phyloP scores from a whole-genome alignment of 352 stramenopile species.

The Stramenopiles sp. region DNA sequence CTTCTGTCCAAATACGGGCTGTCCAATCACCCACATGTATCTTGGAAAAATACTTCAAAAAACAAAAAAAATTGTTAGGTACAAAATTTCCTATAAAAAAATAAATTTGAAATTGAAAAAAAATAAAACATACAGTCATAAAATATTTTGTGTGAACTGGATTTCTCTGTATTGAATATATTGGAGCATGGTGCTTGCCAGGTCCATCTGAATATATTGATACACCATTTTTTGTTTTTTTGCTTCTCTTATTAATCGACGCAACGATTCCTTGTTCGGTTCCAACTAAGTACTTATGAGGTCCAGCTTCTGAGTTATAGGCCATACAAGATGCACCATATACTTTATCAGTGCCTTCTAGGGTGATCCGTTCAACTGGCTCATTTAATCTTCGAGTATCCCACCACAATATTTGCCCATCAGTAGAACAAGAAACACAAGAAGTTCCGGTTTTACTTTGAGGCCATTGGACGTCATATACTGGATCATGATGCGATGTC shows the following conservation, averaged over 20 bases:
- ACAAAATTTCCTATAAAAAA: no score
- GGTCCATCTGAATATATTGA: slow-evolving; percentile 59
- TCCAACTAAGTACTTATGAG: slow-evolving; percentile 83
- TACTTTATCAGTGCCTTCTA: slow-evolving; percentile 11
- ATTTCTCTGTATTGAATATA: slow-evolving; percentile 75
- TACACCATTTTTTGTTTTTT: slow-evolving; percentile 81
- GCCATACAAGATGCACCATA: slow-evolving; percentile 69
- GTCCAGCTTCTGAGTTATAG: slow-evolving; percentile 74
- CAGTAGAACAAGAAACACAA: slow-evolving; percentile 70
- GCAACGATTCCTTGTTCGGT: slow-evolving; percentile 78
- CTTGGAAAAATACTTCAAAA: no score
- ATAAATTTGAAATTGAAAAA: no score
- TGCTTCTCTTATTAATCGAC: slow-evolving; percentile 65
- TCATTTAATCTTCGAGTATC: slow-evolving; percentile 41
- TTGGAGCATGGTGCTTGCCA: slow-evolving; percentile 71
- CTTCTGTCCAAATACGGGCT: slow-evolving; percentile 69
- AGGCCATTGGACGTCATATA: slow-evolving; percentile 82
- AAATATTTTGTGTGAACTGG: slow-evolving; percentile 90
- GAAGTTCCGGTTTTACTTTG: slow-evolving; percentile 74
- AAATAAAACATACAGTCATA: no score
- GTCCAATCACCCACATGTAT: slow-evolving; percentile 87
- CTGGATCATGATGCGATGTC: slow-evolving; percentile 77
- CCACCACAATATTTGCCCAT: slow-evolving; percentile 60
- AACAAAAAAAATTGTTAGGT: no score
- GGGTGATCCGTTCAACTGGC: slow-evolving; percentile 23